Conservation (phyloP, 2,329 filamentous ascomycete genomes). For the Clonostachys rosea region DNA sequence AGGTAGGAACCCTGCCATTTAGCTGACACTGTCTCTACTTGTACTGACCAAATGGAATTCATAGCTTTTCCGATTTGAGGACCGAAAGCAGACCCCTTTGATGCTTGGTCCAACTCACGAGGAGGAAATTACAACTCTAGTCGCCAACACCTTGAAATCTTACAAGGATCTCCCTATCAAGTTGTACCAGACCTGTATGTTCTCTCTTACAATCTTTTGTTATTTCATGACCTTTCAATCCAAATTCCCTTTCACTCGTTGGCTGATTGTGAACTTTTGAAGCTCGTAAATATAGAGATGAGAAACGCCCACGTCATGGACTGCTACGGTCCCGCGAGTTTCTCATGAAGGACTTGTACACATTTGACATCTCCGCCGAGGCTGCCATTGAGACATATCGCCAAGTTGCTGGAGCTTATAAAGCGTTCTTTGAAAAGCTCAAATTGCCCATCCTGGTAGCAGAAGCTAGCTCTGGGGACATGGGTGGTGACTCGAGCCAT, state of each 20-base stretch:
- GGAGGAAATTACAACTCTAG: conserved; percentile 86
- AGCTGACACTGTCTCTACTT: neutral
- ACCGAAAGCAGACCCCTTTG: conserved; percentile 70
- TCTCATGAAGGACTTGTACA: conserved; percentile 97
- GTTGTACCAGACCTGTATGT: conserved; percentile 81
- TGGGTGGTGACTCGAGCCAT: conserved; percentile 89
- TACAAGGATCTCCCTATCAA: conserved; percentile 83
- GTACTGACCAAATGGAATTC: conserved; percentile 10
- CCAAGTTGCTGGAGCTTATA: conserved; percentile 69
- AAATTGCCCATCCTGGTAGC: conserved; percentile 81
- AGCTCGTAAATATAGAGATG: conserved; percentile 93
- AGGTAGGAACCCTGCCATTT: conserved; percentile 41
- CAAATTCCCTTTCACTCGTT: no score
- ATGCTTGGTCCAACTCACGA: conserved; percentile 92
- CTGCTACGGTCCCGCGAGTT: conserved; percentile 87
- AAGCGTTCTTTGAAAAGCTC: conserved; percentile 73
- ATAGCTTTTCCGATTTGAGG: conserved; percentile 74
- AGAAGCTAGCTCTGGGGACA: conserved; percentile 89
- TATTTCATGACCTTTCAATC: neutral
- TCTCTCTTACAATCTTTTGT: no score
- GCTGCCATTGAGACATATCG: conserved; percentile 79
- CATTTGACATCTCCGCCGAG: conserved; percentile 69
- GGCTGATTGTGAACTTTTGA: conserved; percentile 7
- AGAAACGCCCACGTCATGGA: conserved; percentile 82
- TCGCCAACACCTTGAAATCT: conserved; percentile 68